phyloP scores from a whole-genome alignment of 768 basidiomycete genomes.

The Mycena rebaudengoi region DNA sequence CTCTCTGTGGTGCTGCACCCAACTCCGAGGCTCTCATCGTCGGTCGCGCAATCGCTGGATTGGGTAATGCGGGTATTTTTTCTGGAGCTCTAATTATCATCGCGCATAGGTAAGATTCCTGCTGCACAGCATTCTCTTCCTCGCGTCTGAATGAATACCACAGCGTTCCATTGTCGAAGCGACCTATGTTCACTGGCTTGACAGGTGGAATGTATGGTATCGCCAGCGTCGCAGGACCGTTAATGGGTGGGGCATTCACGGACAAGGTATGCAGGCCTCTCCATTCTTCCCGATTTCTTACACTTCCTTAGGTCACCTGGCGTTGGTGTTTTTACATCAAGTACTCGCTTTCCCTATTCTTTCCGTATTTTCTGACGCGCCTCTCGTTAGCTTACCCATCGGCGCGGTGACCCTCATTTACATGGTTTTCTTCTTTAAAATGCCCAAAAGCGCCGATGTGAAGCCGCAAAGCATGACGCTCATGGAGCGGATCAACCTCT shows the following conservation, averaged over 20 bases:
- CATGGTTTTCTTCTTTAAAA: constrained; percentile 29
- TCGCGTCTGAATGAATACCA: constrained; percentile 17
- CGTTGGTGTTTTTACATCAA: constrained; percentile 39
- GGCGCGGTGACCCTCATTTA: neutral
- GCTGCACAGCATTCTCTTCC: neutral
- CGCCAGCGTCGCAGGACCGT: constrained; percentile 33
- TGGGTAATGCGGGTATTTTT: constrained; percentile 50
- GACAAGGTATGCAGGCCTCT: no score
- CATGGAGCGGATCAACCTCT: constrained; percentile 11
- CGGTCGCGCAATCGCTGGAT: constrained; percentile 54
- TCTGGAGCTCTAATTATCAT: constrained; percentile 29
- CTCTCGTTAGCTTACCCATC: constrained; percentile 40
- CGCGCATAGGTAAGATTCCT: neutral
- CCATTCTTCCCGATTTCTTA: no score
- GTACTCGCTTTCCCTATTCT: neutral
- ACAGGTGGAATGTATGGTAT: constrained; percentile 42
- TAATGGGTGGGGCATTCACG: constrained; percentile 41
- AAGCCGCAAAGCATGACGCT: neutral
- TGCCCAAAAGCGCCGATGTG: constrained; percentile 16
- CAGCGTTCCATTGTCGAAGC: constrained; percentile 35
- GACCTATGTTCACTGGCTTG: constrained; percentile 45
- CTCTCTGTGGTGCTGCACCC: constrained; percentile 47
- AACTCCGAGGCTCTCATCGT: constrained; percentile 43
- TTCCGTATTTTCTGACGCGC: neutral
- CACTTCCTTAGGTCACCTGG: no score